phyloP scores from a whole-genome alignment of 768 basidiomycete species.

The Hygrophoropsis aurantiaca region DNA sequence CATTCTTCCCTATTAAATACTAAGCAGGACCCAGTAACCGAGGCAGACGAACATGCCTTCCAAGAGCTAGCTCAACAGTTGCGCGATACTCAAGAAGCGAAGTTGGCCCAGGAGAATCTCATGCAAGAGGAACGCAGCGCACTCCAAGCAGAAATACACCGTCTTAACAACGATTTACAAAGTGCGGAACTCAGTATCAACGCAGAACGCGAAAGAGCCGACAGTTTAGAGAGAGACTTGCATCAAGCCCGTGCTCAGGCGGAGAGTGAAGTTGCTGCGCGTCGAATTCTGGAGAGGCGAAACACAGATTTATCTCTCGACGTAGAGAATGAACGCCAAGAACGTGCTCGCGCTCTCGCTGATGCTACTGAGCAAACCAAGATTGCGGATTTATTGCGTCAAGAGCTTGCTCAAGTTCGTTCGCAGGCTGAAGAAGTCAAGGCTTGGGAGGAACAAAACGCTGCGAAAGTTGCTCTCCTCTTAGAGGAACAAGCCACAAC shows the following conservation, averaged over 20 bases:
- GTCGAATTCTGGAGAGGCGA: slow-evolving; percentile 64
- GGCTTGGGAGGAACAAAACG: slow-evolving; percentile 61
- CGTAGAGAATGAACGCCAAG: slow-evolving; percentile 52
- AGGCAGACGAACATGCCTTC: slow-evolving; percentile 74
- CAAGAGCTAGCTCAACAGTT: slow-evolving; percentile 73
- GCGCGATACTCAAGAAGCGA: slow-evolving; percentile 55
- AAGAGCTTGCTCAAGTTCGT: slow-evolving; percentile 61
- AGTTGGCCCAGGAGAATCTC: slow-evolving; percentile 52
- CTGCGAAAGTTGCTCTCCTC: slow-evolving; percentile 59
- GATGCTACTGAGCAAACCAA: slow-evolving; percentile 70
- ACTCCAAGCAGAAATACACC: slow-evolving; percentile 56
- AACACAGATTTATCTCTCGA: slow-evolving; percentile 57
- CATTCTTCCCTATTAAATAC: background rate
- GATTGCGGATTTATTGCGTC: slow-evolving; percentile 55
- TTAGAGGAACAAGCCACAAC: slow-evolving; percentile 77
- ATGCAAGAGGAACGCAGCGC: slow-evolving; percentile 59
- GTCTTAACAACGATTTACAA: slow-evolving; percentile 46
- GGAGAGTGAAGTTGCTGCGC: slow-evolving; percentile 61
- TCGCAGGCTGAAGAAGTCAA: slow-evolving; percentile 70
- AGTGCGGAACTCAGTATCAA: slow-evolving; percentile 37
- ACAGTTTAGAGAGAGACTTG: slow-evolving; percentile 63
- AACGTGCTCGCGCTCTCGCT: slow-evolving; percentile 56
- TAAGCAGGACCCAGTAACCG: slow-evolving; percentile 47
- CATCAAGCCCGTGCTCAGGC: slow-evolving; percentile 60
- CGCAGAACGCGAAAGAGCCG: slow-evolving; percentile 51